These are phyloP conservation scores for Monascus purpureus DNA, from an alignment of 495 filamentous ascomycete genomes.

Conservation along the genomic window DNA sequence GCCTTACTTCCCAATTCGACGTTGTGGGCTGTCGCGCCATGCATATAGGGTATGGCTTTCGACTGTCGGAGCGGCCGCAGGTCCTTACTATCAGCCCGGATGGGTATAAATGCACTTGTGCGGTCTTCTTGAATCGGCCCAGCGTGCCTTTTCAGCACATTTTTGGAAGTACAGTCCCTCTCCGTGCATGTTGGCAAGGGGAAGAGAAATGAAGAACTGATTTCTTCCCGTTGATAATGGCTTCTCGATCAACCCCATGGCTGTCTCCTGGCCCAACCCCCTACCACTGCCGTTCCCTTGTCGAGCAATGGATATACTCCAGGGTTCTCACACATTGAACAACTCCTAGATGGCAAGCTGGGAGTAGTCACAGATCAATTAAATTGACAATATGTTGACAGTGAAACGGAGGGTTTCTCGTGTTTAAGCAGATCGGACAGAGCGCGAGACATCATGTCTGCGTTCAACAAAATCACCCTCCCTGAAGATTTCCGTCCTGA, in stretches of 20 bases:
- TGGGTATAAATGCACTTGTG: slow-evolving; percentile 24
- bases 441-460: slow-evolving; percentile 35
- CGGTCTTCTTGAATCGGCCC: slow-evolving; percentile 15
- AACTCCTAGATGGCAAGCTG: slow-evolving; percentile 24
- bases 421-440: slow-evolving; percentile 27
- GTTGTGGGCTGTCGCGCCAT: slow-evolving; percentile 21
- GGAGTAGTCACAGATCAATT: slow-evolving; percentile 23
- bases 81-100: slow-evolving; percentile 15
- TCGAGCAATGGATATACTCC: slow-evolving; percentile 21
- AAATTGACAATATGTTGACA: slow-evolving; percentile 22
- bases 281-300: slow-evolving; percentile 14
- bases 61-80: slow-evolving; percentile 18
- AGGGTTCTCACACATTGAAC: slow-evolving; percentile 19
- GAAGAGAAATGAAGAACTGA: too few relatives aligned
- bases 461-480: slow-evolving; percentile 27
- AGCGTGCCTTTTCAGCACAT: slow-evolving; percentile 31
- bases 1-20: slow-evolving; percentile 20
- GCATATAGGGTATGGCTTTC: slow-evolving; percentile 21
- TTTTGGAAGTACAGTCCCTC: slow-evolving; percentile 33
- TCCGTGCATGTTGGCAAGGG: too few relatives aligned
- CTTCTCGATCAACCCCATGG: slow-evolving; percentile 31
- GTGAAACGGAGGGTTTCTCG: slow-evolving; percentile 7
- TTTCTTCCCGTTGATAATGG: slow-evolving; percentile 17
- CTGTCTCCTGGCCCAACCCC: slow-evolving; percentile 15
- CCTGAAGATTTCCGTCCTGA: slow-evolving; percentile 34